Evolutionary conservation across 2,329 filamentous ascomycete genomes (phyloP).

Genomic region (Trichoderma hamatum): DNA sequence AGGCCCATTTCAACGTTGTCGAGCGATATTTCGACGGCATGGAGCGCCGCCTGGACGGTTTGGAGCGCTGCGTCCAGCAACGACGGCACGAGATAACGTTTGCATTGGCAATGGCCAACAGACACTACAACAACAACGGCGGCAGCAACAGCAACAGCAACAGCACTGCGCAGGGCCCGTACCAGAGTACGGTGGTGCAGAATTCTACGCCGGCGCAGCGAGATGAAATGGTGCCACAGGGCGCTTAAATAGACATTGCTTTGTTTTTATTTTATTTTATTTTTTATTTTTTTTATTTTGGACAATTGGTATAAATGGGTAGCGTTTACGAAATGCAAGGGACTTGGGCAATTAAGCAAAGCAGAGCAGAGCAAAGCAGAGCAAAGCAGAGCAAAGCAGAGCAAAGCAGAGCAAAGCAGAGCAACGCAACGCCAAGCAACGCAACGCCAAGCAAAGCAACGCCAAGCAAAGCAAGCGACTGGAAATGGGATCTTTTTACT

Average conservation of each 20-base stretch:
- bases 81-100: neutral
- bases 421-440: too few relatives aligned
- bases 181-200: neutral
- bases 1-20: neutral
- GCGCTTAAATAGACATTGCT: neutral
- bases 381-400: neutral
- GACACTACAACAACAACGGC: neutral
- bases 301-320: neutral
- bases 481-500: neutral
- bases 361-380: neutral
- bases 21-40: neutral
- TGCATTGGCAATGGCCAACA: neutral
- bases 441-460: too few relatives aligned
- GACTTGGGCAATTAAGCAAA: neutral
- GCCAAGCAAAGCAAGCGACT: neutral
- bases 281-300: neutral
- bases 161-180: neutral
- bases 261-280: neutral
- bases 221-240: neutral
- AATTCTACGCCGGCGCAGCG: neutral
- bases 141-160: too few relatives aligned
- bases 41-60: neutral
- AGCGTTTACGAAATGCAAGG: neutral
- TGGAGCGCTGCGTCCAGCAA: neutral
- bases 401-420: neutral